Conservation (phyloP, 768 basidiomycete genomes). For the Tricholoma furcatifolium region DNA sequence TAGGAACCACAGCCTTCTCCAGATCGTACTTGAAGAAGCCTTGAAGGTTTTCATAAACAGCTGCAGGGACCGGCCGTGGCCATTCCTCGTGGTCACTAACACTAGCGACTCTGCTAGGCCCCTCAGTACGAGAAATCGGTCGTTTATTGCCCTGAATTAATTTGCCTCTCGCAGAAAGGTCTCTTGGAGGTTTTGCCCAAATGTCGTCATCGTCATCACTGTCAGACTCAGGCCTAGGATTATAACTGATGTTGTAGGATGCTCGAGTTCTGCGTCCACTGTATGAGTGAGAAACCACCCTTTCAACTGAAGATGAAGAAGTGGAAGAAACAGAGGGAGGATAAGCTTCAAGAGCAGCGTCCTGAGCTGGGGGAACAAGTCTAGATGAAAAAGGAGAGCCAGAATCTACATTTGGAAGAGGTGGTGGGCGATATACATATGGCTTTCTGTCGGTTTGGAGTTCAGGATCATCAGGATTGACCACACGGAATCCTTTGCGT, state of each 20-base stretch:
- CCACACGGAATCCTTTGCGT: constrained; percentile 26
- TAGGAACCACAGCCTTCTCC: constrained; percentile 78
- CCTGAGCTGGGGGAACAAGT: constrained; percentile 13
- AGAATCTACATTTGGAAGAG: constrained; percentile 13
- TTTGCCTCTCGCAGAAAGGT: constrained; percentile 11
- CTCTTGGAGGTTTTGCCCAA: constrained; percentile 33
- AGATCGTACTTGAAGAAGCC: constrained; percentile 87
- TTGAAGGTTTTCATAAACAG: constrained; percentile 77
- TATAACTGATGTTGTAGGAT: background rate
- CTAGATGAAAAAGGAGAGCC: constrained; percentile 15
- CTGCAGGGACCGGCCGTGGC: constrained; percentile 69
- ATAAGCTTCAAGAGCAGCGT: constrained; percentile 5
- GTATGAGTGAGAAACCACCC: background rate
- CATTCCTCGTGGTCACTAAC: constrained; percentile 25
- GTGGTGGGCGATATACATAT: constrained; percentile 20
- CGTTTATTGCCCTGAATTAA: background rate
- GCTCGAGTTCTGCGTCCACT: background rate
- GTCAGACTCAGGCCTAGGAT: constrained; percentile 8
- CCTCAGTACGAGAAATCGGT: constrained; percentile 5
- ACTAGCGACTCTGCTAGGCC: constrained; percentile 1
- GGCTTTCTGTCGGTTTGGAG: constrained; percentile 14
- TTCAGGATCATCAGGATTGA: constrained; percentile 33
- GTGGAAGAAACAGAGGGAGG: background rate
- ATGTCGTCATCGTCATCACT: constrained; percentile 21
- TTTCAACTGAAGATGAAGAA: background rate